Percentiles rank a stretch among this genome's conserved stretches.
phyloP scores from a whole-genome alignment of 148 eudicot genomes.

The Bassia scoparia region DNA sequence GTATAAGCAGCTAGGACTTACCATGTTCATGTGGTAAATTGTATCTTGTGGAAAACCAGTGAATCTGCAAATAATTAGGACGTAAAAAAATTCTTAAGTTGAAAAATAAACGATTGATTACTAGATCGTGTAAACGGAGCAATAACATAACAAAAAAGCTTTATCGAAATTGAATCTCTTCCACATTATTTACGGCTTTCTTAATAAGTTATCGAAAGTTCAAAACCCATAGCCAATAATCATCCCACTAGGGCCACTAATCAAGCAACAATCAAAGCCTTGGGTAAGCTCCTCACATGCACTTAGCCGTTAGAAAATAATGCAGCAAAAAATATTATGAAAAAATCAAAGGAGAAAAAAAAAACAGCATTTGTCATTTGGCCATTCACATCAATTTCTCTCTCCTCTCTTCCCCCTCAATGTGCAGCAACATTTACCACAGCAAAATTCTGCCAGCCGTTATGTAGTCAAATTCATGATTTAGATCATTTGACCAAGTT shows the following conservation, averaged over 20 bases:
- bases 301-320: too few relatives aligned
- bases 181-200: too few relatives aligned
- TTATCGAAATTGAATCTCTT: too few relatives aligned
- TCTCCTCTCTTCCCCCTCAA: slow-evolving; percentile 11
- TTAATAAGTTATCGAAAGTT: too few relatives aligned
- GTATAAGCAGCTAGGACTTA: slow-evolving; percentile 23
- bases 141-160: neutral
- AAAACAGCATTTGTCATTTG: slow-evolving; percentile 18
- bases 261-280: too few relatives aligned
- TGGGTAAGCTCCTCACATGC: too few relatives aligned
- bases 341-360: neutral
- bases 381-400: slow-evolving; percentile 20
- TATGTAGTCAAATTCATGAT: slow-evolving; percentile 30
- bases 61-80: slow-evolving; percentile 32
- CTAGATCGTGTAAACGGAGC: neutral
- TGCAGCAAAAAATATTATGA: too few relatives aligned
- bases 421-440: slow-evolving; percentile 22
- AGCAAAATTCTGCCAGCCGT: slow-evolving; percentile 26
- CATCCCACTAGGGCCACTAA: too few relatives aligned
- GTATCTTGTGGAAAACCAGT: slow-evolving; percentile 52
- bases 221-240: too few relatives aligned
- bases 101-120: neutral
- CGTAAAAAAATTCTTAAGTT: neutral
- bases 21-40: slow-evolving; percentile 48
- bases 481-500: slow-evolving; percentile 25